Conservation (phyloP, 805 yeast species). For the Cyberlindnera lachancei region DNA sequence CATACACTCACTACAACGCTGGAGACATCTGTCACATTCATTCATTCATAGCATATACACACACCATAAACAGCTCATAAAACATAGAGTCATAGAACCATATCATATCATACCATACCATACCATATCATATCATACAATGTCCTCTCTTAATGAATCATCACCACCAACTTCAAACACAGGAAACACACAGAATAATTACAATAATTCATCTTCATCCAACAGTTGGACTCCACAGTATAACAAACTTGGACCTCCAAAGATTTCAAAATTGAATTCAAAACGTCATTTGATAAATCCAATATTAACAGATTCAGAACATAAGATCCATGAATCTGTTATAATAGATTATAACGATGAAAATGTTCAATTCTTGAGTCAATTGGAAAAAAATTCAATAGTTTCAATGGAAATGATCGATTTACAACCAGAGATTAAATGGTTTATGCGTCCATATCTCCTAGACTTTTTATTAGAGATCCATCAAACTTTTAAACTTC, state of each 20-base stretch:
- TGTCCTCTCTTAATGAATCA: too few relatives aligned
- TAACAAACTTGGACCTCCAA: conserved; percentile 18
- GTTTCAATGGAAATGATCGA: conserved; percentile 50
- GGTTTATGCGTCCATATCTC: conserved; percentile 71
- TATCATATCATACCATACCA: too few relatives aligned
- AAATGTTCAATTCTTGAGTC: conserved; percentile 31
- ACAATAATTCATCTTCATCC: too few relatives aligned
- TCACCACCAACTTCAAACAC: too few relatives aligned
- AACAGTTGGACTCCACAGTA: background rate
- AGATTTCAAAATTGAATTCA: conserved; percentile 20
- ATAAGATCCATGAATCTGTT: conserved; percentile 33
- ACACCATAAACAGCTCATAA: too few relatives aligned
- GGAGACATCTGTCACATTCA: too few relatives aligned
- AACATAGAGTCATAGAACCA: too few relatives aligned
- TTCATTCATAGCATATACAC: too few relatives aligned
- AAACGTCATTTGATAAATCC: conserved; percentile 25
- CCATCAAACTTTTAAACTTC: conserved; percentile 52
- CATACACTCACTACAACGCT: too few relatives aligned
- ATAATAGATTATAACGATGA: conserved; percentile 36
- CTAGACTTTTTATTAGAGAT: conserved; percentile 71
- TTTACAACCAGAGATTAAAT: conserved; percentile 78
- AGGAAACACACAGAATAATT: too few relatives aligned
- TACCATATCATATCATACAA: too few relatives aligned
- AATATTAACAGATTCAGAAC: conserved; percentile 38
- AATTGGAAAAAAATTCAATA: conserved; percentile 27